A percentile compares a stretch with the other conserved stretches of the same genome.
Conservation (phyloP, 2,329 filamentous ascomycete genomes). For the Clonostachys rhizophaga region DNA sequence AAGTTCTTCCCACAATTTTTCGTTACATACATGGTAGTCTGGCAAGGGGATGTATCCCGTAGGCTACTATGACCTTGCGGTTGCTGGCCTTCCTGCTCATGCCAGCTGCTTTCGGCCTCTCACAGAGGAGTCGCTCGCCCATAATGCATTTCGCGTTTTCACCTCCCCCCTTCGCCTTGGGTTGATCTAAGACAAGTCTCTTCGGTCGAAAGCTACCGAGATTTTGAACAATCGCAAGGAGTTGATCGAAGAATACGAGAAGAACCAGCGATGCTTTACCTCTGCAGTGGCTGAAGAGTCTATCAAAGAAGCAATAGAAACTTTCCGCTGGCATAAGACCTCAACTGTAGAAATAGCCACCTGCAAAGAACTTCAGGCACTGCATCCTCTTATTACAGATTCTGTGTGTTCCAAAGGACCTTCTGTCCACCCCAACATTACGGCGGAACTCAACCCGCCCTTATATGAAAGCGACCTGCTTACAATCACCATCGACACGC, state of each 20-base stretch:
- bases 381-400: conserved; percentile 43
- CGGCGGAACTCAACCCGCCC: conserved; percentile 64
- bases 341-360: conserved; percentile 23
- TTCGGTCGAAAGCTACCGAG: conserved; percentile 22
- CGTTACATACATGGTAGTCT: too few species aligned
- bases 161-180: conserved; percentile 31
- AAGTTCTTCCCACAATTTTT: too few species aligned
- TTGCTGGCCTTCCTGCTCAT: too few species aligned
- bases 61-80: conserved; percentile 43
- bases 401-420: conserved; percentile 31
- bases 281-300: too few species aligned
- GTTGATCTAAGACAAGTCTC: conserved; percentile 22
- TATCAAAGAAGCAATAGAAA: conserved; percentile 29
- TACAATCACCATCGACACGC: conserved; percentile 80
- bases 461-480: conserved; percentile 71
- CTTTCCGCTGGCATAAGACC: conserved; percentile 39
- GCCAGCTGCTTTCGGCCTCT: conserved; percentile 32
- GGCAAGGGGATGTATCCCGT: conserved; percentile 40
- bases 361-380: conserved; percentile 29
- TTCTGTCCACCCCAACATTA: conserved; percentile 67
- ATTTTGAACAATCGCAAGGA: conserved; percentile 17
- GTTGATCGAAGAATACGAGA: too few species aligned
- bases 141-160: conserved; percentile 36
- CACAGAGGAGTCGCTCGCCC: conserved; percentile 19
- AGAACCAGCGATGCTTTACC: too few species aligned